These are phyloP conservation scores for Fusarium sp. DNA, from an alignment of 2,329 filamentous ascomycete genomes.

Conservation along the genomic window DNA sequence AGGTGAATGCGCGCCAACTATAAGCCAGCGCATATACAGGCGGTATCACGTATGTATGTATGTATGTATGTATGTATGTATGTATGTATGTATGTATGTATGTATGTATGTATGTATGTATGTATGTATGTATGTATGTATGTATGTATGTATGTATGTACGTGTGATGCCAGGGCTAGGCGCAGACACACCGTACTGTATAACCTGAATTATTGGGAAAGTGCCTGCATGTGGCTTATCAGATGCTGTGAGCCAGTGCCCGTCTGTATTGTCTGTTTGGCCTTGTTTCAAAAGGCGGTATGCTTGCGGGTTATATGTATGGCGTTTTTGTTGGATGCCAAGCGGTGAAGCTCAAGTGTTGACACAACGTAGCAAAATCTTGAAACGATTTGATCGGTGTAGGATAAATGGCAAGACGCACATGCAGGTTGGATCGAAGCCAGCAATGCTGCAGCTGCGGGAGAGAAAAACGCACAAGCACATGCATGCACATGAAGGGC, in stretches of 20 bases:
- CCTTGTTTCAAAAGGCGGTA: conserved; percentile 44
- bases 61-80: neutral
- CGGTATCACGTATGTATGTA: neutral
- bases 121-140: neutral
- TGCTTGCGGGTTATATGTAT: conserved; percentile 26
- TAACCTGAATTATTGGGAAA: conserved; percentile 16
- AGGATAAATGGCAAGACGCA: conserved; percentile 21
- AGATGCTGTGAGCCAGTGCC: conserved; percentile 24
- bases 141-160: neutral
- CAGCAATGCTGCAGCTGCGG: conserved; percentile 27
- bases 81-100: neutral
- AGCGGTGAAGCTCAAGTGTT: conserved; percentile 35
- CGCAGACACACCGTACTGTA: conserved; percentile 21
- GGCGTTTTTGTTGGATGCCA: conserved; percentile 8
- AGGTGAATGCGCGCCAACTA: conserved; percentile 31
- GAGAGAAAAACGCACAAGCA: conserved; percentile 9
- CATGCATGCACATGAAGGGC: conserved; percentile 23
- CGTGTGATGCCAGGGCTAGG: conserved; percentile 10
- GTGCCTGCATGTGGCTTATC: conserved; percentile 14
- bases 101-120: neutral
- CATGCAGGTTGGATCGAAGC: conserved; percentile 23
- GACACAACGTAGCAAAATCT: conserved; percentile 13
- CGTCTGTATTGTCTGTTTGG: neutral
- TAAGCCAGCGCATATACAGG: conserved; percentile 23
- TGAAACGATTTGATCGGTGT: conserved; percentile 41